Conservation (phyloP, 371 early-diverging fungal species). For the Rhizomucor miehei region DNA sequence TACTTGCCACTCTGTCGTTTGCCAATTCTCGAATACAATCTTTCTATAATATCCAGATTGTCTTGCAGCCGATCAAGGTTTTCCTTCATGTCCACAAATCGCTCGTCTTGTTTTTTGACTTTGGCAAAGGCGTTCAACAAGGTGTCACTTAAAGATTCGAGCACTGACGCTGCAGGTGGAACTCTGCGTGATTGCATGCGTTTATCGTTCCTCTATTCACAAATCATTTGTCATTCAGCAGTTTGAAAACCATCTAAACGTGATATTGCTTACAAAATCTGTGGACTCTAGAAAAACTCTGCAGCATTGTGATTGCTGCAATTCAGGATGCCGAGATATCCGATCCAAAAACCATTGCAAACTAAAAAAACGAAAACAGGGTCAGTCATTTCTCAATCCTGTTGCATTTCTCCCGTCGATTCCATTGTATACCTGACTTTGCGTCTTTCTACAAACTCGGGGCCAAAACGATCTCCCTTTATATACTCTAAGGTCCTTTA, state of each 20-base stretch:
- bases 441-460: conserved; percentile 90
- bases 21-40: conserved; percentile 72
- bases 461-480: conserved; percentile 91
- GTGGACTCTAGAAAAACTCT: conserved; percentile 77
- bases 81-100: conserved; percentile 80
- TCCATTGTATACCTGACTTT: conserved; percentile 43
- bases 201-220: conserved; percentile 37
- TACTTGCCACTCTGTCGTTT: conserved; percentile 61
- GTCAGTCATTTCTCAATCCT: no score
- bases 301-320: conserved; percentile 68
- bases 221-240: background rate
- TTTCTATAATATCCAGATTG: conserved; percentile 76
- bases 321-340: conserved; percentile 79
- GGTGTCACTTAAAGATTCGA: conserved; percentile 60
- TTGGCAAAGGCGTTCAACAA: conserved; percentile 89
- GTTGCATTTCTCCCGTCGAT: no score
- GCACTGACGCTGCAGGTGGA: conserved; percentile 27
- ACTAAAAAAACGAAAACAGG: no score
- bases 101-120: conserved; percentile 85
- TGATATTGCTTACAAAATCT: conserved; percentile 58
- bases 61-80: conserved; percentile 81
- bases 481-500: conserved; percentile 88
- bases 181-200: conserved; percentile 23
- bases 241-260: no score
- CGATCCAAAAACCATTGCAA: conserved; percentile 82